Percentiles rank a stretch among this genome's conserved stretches.
phyloP scores from a whole-genome alignment of 495 filamentous ascomycete genomes.

The Elaphomyces granulatus region DNA sequence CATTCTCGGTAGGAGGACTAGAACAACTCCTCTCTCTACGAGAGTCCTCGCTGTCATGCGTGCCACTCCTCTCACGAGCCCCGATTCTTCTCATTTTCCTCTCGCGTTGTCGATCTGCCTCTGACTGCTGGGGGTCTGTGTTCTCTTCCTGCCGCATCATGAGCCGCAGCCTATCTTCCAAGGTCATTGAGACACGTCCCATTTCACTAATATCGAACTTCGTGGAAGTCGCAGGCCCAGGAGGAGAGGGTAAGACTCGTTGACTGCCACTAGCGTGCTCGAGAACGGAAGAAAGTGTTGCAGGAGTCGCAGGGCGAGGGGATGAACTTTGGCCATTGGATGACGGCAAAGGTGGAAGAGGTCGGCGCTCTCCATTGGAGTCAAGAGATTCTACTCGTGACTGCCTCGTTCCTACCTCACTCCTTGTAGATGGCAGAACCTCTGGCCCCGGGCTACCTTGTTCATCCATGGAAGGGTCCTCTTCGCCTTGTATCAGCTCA shows the following conservation, averaged over 20 bases:
- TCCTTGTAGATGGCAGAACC: slow-evolving; percentile 18
- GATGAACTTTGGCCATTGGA: slow-evolving; percentile 21
- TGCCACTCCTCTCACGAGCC: slow-evolving; percentile 5
- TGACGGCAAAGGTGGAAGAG: slow-evolving; percentile 60
- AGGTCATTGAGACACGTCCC: slow-evolving; percentile 52
- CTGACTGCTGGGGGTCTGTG: slow-evolving; percentile 34
- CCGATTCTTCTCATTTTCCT: slow-evolving; percentile 43
- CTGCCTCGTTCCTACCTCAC: slow-evolving; percentile 12
- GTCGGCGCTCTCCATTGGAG: slow-evolving; percentile 59
- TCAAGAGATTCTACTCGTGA: slow-evolving; percentile 49
- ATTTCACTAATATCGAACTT: slow-evolving; percentile 60
- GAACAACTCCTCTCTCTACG: not conserved
- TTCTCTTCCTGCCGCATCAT: slow-evolving; percentile 62
- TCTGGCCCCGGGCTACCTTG: slow-evolving; percentile 48
- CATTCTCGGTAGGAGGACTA: slow-evolving; percentile 9
- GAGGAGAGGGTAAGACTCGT: slow-evolving; percentile 50
- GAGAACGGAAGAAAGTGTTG: slow-evolving; percentile 42
- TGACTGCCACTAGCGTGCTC: slow-evolving; percentile 47
- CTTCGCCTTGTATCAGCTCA: slow-evolving; percentile 37
- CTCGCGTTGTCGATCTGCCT: slow-evolving; percentile 44
- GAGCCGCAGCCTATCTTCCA: slow-evolving; percentile 67
- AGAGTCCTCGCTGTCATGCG: slow-evolving; percentile 1
- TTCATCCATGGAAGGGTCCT: slow-evolving; percentile 52
- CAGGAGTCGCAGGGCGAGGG: slow-evolving; percentile 30
- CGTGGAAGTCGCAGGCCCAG: slow-evolving; percentile 43